phyloP scores from a whole-genome alignment of 116 monocot species.

The Posidonia oceanica region DNA sequence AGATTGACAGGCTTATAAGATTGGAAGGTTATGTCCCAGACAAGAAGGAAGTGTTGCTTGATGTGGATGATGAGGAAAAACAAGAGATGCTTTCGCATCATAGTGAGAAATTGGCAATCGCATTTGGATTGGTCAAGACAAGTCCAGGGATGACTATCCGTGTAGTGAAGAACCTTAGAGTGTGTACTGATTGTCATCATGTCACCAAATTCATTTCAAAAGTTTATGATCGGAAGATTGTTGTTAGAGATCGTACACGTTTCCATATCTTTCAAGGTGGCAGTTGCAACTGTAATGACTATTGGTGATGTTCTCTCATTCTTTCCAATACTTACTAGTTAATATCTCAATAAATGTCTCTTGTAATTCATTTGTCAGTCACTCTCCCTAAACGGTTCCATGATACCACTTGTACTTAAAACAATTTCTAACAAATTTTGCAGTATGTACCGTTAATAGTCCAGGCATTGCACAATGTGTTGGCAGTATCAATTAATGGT shows the following conservation, averaged over 20 bases:
- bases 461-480: too few relatives aligned
- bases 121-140: constrained; percentile 16
- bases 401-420: too few relatives aligned
- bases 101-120: constrained; percentile 17
- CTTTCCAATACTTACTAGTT: too few relatives aligned
- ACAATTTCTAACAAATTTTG: too few relatives aligned
- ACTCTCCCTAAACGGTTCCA: too few relatives aligned
- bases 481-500: too few relatives aligned
- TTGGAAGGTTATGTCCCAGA: constrained; percentile 21
- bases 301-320: constrained; percentile 14
- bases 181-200: constrained; percentile 21
- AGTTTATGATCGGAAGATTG: constrained; percentile 13
- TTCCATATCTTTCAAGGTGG: constrained; percentile 22
- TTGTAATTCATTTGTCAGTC: too few relatives aligned
- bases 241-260: constrained; percentile 20
- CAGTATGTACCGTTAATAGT: too few relatives aligned
- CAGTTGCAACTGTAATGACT: constrained; percentile 23
- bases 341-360: too few relatives aligned
- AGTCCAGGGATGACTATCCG: constrained; percentile 6
- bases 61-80: constrained; percentile 25
- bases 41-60: constrained; percentile 21
- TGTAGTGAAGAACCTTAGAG: constrained; percentile 28
- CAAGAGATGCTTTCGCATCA: constrained; percentile 6
- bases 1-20: constrained; percentile 16
- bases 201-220: constrained; percentile 21